Conservation (phyloP, 1,284 basidiomycete genomes). For the Apiotrichum domesticum region DNA sequence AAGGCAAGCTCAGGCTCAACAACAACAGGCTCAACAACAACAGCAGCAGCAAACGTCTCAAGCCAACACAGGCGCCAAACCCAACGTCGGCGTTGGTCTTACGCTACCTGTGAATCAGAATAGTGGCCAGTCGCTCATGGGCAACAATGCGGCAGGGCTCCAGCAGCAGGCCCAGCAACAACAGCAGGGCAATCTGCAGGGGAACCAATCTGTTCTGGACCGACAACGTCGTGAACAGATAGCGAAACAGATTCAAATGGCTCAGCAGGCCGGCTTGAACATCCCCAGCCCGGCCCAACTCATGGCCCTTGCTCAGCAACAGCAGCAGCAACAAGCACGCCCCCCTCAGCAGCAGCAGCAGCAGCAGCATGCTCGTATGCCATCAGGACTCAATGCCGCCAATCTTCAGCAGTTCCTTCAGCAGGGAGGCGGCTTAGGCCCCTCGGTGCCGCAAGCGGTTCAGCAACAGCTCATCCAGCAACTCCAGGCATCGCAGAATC, state of each 20-base stretch:
- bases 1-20: too few species aligned
- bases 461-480: slow-evolving; percentile 14
- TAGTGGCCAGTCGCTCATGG: slow-evolving; percentile 1
- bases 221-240: slow-evolving; percentile 6
- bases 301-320: not conserved
- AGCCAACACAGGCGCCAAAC: not conserved
- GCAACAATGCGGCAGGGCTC: slow-evolving; percentile 2
- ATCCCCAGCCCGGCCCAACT: slow-evolving; percentile 3
- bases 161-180: slow-evolving; percentile 3
- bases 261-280: slow-evolving; percentile 7
- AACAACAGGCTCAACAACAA: not conserved
- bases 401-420: slow-evolving; percentile 13
- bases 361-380: slow-evolving; percentile 3
- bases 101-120: not conserved
- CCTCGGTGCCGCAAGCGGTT: slow-evolving; percentile 3
- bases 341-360: slow-evolving; percentile 2
- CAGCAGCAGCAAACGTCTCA: slow-evolving; percentile 7
- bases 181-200: not conserved
- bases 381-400: slow-evolving; percentile 1
- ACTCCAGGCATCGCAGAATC: slow-evolving; percentile 2
- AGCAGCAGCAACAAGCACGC: not conserved
- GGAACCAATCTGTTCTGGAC: not conserved
- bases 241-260: slow-evolving; percentile 6
- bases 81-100: not conserved
- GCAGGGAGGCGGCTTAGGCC: slow-evolving; percentile 1